Conservation (phyloP, 495 filamentous ascomycete species). For the Cenococcum geophilum region DNA sequence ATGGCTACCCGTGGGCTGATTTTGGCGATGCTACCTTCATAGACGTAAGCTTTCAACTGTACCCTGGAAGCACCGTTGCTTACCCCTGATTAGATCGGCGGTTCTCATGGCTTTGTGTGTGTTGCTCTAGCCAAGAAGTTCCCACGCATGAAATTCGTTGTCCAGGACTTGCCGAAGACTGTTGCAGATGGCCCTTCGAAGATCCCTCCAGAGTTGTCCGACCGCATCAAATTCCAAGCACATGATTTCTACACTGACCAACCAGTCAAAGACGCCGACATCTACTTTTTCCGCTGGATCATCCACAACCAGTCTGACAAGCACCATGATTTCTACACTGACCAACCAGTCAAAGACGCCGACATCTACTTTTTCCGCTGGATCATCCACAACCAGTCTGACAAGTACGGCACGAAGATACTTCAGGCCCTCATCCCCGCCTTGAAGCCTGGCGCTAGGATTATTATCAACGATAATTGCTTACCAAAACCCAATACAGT, state of each 20-base stretch:
- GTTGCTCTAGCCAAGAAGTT: constrained; percentile 14
- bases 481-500: constrained; percentile 27
- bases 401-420: constrained; percentile 34
- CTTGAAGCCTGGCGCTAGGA: constrained; percentile 37
- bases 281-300: constrained; percentile 42
- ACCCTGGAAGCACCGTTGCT: background rate
- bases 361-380: constrained; percentile 42
- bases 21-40: constrained; percentile 1
- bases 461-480: constrained; percentile 43
- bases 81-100: constrained; percentile 21
- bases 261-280: constrained; percentile 35
- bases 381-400: constrained; percentile 42
- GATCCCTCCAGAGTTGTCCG: constrained; percentile 13
- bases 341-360: constrained; percentile 31
- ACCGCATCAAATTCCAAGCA: constrained; percentile 2
- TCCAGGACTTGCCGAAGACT: constrained; percentile 23
- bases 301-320: constrained; percentile 41
- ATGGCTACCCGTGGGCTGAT: constrained; percentile 6
- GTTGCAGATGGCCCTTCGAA: constrained; percentile 29
- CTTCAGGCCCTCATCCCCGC: constrained; percentile 34
- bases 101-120: constrained; percentile 14
- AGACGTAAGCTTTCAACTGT: background rate
- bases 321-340: constrained; percentile 12
- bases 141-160: constrained; percentile 18
- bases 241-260: background rate